Conservation (phyloP, 768 basidiomycete species). For the Hydnomerulius pinastri region DNA sequence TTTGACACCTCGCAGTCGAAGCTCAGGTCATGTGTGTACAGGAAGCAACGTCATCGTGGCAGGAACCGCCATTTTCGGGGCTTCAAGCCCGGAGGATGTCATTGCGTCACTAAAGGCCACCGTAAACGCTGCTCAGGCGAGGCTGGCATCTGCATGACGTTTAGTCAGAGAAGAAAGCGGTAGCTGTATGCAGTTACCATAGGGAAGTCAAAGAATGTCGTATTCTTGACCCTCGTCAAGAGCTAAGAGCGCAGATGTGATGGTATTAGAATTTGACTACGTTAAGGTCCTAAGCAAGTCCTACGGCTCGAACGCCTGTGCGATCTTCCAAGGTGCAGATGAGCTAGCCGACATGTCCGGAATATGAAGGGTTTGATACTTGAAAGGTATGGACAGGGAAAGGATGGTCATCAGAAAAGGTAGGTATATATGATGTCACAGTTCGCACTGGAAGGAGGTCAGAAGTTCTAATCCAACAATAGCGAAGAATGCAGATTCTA, state of each 20-base stretch:
- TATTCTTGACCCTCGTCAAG: neutral
- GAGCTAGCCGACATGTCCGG: slow-evolving; percentile 20
- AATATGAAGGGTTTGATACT: slow-evolving; percentile 18
- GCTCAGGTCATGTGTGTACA: slow-evolving; percentile 29
- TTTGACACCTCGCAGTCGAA: neutral
- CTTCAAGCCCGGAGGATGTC: slow-evolving; percentile 75
- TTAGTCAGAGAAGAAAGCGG: neutral
- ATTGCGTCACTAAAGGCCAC: slow-evolving; percentile 70
- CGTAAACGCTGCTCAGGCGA: slow-evolving; percentile 69
- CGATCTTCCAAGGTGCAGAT: slow-evolving; percentile 4
- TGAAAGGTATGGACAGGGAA: slow-evolving; percentile 27
- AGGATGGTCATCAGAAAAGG: slow-evolving; percentile 24
- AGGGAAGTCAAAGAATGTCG: neutral
- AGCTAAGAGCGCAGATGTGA: neutral
- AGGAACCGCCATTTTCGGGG: slow-evolving; percentile 91
- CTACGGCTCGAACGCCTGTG: slow-evolving; percentile 13
- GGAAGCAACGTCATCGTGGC: slow-evolving; percentile 99
- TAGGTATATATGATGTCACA: slow-evolving; percentile 32
- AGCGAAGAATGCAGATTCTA: slow-evolving; percentile 25
- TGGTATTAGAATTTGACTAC: slow-evolving; percentile 28
- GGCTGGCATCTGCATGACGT: slow-evolving; percentile 23
- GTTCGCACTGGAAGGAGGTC: slow-evolving; percentile 25
- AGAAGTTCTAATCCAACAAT: slow-evolving; percentile 35
- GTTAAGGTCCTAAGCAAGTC: slow-evolving; percentile 25
- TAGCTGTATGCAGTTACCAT: neutral